Evolutionary conservation across 2,329 filamentous ascomycete genomes (phyloP).

Genomic region (Monosporascus sp.): DNA sequence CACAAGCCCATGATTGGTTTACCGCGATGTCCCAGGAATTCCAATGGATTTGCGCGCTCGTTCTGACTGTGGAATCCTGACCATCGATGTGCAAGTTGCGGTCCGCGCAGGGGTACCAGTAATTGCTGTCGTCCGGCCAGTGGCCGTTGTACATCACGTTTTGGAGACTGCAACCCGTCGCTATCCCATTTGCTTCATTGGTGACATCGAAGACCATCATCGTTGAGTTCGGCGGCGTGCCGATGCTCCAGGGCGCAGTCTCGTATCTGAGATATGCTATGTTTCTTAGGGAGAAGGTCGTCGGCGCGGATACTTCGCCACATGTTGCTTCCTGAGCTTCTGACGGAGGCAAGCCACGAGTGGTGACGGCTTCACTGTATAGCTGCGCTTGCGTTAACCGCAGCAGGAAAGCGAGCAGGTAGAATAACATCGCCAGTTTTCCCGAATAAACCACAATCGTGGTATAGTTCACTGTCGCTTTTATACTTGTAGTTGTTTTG

Average conservation of each 20-base stretch:
- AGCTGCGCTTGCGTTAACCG: neutral
- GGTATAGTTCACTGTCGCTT: no score
- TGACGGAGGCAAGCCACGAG: neutral
- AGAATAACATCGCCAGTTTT: neutral
- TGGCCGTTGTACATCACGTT: conserved; percentile 7
- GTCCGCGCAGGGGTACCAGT: conserved; percentile 13
- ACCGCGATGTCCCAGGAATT: neutral
- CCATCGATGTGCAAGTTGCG: conserved; percentile 7
- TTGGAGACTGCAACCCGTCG: conserved; percentile 8
- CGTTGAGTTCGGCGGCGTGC: conserved; percentile 10
- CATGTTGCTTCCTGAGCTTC: neutral
- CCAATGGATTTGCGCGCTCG: conserved; percentile 4
- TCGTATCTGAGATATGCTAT: conserved; percentile 8
- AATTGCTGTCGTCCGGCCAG: conserved; percentile 9
- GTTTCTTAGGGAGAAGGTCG: conserved; percentile 8
- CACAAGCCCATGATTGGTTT: neutral
- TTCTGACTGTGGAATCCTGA: conserved; percentile 10
- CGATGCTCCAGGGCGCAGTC: conserved; percentile 1
- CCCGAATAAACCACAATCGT: neutral
- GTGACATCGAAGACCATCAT: conserved; percentile 11
- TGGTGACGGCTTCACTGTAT: neutral
- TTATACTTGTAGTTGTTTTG: no score
- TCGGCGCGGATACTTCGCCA: conserved; percentile 4
- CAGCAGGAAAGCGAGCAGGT: neutral
- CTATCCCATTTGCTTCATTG: conserved; percentile 11